Percentiles rank a stretch among this genome's conserved stretches.
Evolutionary conservation across 805 yeast genomes (phyloP).

Genomic region (Sporopachydermia lactativora): DNA sequence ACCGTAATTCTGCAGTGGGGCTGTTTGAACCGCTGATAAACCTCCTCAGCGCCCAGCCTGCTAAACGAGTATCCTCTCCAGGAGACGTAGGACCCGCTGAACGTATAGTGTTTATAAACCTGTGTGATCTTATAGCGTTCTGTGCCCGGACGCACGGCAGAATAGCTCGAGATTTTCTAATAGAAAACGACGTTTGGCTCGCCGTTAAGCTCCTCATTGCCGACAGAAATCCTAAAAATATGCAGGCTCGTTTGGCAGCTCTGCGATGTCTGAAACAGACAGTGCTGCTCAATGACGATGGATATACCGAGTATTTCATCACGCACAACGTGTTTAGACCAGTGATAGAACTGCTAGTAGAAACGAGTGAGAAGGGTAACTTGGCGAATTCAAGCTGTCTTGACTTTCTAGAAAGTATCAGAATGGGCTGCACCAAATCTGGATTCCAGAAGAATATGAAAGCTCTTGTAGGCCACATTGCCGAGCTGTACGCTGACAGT

Average conservation of each 20-base stretch:
- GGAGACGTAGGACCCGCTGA: slow-evolving; percentile 3
- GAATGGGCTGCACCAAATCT: slow-evolving; percentile 13
- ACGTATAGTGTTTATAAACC: slow-evolving; percentile 30
- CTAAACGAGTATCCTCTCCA: slow-evolving; percentile 1
- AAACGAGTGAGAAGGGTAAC: slow-evolving; percentile 37
- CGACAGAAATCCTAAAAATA: slow-evolving; percentile 23
- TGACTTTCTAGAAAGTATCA: slow-evolving; percentile 43
- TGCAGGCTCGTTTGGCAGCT: slow-evolving; percentile 50
- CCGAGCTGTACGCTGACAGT: slow-evolving; percentile 17
- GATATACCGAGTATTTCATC: slow-evolving; percentile 42
- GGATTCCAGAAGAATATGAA: slow-evolving; percentile 15
- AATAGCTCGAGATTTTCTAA: slow-evolving; percentile 45
- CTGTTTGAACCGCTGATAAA: slow-evolving; percentile 36
- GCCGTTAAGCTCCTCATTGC: slow-evolving; percentile 40
- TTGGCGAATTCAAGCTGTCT: slow-evolving; percentile 64
- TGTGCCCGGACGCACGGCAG: slow-evolving; percentile 54
- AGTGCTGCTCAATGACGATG: slow-evolving; percentile 46
- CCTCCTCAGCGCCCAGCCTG: slow-evolving; percentile 9
- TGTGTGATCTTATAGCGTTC: slow-evolving; percentile 60
- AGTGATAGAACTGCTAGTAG: slow-evolving; percentile 34
- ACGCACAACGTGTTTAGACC: slow-evolving; percentile 35
- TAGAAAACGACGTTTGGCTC: slow-evolving; percentile 41
- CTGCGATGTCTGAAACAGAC: slow-evolving; percentile 55
- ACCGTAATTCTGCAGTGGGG: slow-evolving; percentile 43
- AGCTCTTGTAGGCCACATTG: slow-evolving; percentile 17